Evolutionary conservation across 1,284 basidiomycete genomes (phyloP), one percentile per base, ranked within the genome.

Genomic region (Pseudozyma sp.): DNA sequence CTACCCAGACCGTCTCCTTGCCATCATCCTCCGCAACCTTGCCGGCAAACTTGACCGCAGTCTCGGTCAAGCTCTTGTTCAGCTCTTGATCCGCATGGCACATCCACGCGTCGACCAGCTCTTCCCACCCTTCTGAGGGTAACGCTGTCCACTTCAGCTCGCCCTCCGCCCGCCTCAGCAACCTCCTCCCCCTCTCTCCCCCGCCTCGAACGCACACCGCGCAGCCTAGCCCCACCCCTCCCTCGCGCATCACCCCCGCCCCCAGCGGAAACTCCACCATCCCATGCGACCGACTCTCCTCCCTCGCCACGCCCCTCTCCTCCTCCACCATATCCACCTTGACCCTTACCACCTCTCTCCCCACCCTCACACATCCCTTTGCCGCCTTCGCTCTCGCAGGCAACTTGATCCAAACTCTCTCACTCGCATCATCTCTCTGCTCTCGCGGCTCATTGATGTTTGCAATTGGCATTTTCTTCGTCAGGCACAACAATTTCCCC

Each of bases 41-140:
- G 3, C 40, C n/a, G 5, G 57, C 33, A 42, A 73, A 73, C 42
- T 31, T 37, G 3, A 73, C 70, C n/a, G 70, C 70, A 8, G 70
- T 73, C 48, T 68, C 54, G 9, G 70, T 73, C 7, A 73, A 17
- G 0, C 42, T 58, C 24, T 48, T 34, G 31, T 82, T 82, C 39
- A 85, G 75, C 43, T 81, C 73, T 85, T 96, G 94, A 81, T 97
- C 94, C 19, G 90, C 86, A 85, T 98, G 96, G 81, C 95, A 98
- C 92, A 99, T 95, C 95, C 95, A 98, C 3, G 94, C 92, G 66
- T 98, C 95, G 24, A 98, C 90, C 42, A 98, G 89, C 84, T 99
- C 95, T 62, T 94, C 92, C 95, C 95, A 99, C 79, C 97, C 91
- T 81, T 97, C 94, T 1, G 92, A 94, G 1, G 95, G 95, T 7